Evolutionary conservation across 2,329 filamentous ascomycete species (phyloP).

Genomic region (Aspergillus sp.): DNA sequence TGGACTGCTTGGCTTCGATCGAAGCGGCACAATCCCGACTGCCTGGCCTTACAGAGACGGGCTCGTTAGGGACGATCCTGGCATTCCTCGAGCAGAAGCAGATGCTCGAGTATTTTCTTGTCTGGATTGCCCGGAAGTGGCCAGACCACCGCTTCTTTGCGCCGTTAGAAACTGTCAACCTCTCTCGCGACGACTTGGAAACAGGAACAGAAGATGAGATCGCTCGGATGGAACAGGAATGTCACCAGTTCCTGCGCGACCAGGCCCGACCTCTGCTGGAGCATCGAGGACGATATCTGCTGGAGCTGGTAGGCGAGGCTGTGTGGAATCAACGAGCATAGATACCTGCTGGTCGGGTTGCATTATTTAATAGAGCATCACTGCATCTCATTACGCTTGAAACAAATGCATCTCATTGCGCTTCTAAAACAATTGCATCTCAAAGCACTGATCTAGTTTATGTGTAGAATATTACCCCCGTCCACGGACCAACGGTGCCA

Average conservation of each 20-base stretch:
- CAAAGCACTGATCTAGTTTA: no score
- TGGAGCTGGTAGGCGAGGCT: constrained; percentile 16
- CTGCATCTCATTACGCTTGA: no score
- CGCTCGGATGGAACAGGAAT: not conserved
- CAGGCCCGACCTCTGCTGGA: not conserved
- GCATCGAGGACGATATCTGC: constrained; percentile 12
- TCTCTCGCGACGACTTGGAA: not conserved
- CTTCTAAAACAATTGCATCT: no score
- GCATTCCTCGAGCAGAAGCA: constrained; percentile 5
- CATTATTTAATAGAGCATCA: not conserved
- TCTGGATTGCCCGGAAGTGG: not conserved
- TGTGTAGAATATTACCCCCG: no score
- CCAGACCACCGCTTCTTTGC: not conserved
- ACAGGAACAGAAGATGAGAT: not conserved
- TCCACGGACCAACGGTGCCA: no score
- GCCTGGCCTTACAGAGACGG: not conserved
- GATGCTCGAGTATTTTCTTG: constrained; percentile 12
- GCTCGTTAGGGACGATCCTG: not conserved
- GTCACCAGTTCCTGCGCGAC: not conserved
- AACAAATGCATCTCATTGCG: no score
- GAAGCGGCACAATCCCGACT: not conserved
- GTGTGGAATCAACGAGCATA: not conserved
- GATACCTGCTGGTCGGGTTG: not conserved
- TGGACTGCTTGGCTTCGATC: not conserved
- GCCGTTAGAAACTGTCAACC: not conserved